A percentile compares a stretch with the other conserved stretches of the same genome.
phyloP scores from a whole-genome alignment of 108 stramenopile genomes.

The Fragilariopsis cylindrus region DNA sequence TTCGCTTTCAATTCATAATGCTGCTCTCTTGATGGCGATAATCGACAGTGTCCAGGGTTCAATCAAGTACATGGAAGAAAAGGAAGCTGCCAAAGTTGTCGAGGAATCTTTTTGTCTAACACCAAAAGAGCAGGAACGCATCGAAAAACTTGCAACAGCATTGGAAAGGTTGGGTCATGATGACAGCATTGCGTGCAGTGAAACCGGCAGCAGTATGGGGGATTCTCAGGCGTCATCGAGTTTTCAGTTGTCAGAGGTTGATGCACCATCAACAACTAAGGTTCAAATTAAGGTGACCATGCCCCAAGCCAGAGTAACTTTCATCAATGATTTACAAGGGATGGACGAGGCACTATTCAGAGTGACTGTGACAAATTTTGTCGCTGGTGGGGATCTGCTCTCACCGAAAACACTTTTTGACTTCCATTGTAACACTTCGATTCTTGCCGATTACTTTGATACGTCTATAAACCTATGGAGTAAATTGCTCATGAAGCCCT shows the following conservation, averaged over 20 bases:
- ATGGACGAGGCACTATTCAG: constrained; percentile 84
- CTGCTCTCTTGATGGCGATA: constrained; percentile 74
- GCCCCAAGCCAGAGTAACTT: constrained; percentile 59
- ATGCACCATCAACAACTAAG: constrained; percentile 14
- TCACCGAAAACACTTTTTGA: constrained; percentile 37
- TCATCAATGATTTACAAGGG: constrained; percentile 86
- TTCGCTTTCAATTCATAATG: constrained; percentile 79
- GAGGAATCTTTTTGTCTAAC: constrained; percentile 37
- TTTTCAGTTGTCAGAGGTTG: not conserved
- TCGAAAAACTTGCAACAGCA: constrained; percentile 59
- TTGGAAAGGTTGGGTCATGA: constrained; percentile 34
- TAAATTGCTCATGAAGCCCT: constrained; percentile 60
- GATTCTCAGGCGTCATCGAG: constrained; percentile 5
- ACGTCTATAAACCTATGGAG: constrained; percentile 61
- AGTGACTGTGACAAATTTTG: constrained; percentile 58
- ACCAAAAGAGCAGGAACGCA: constrained; percentile 45
- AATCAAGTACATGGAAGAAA: constrained; percentile 26
- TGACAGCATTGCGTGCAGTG: not conserved
- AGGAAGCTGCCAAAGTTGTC: constrained; percentile 9
- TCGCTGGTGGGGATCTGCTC: constrained; percentile 34
- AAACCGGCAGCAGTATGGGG: constrained; percentile 12
- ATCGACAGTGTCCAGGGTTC: constrained; percentile 54
- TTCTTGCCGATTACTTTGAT: constrained; percentile 85
- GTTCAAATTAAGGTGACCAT: constrained; percentile 59
- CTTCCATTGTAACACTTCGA: constrained; percentile 38